phyloP scores from a whole-genome alignment of 208 protist species.

The Leishmania arabica region DNA sequence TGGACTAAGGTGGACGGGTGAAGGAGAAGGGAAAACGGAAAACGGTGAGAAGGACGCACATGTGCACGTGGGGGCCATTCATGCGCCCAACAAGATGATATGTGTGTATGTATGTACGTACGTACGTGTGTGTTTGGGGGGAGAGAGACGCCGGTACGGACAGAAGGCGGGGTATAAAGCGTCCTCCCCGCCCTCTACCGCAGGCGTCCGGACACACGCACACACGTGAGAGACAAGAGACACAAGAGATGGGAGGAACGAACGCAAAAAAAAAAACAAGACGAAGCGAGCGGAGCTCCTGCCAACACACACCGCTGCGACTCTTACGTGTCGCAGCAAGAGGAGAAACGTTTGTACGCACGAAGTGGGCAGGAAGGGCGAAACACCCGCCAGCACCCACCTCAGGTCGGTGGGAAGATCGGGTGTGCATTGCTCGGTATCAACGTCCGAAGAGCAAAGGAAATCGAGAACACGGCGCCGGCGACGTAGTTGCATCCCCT shows the following conservation, averaged over 20 bases:
- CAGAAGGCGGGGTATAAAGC: neutral
- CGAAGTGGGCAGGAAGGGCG: neutral
- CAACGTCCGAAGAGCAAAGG: neutral
- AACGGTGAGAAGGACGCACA: constrained; percentile 1
- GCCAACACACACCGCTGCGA: neutral
- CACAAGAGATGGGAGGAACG: neutral
- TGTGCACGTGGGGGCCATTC: neutral
- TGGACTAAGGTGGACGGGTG: neutral
- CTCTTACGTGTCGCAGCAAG: neutral
- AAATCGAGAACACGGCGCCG: neutral
- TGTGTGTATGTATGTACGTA: neutral
- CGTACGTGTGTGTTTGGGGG: neutral
- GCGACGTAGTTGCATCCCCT: neutral
- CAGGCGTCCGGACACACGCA: neutral
- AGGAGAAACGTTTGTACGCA: neutral
- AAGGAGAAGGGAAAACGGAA: neutral
- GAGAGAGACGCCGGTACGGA: neutral
- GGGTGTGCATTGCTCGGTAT: neutral
- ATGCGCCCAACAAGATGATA: neutral
- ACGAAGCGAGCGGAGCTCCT: neutral
- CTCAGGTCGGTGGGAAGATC: neutral
- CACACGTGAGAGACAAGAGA: neutral
- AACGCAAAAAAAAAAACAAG: neutral
- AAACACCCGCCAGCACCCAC: neutral
- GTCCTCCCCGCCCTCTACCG: neutral